Percentiles rank a stretch among this genome's conserved stretches.
phyloP scores from a whole-genome alignment of 805 yeast genomes.

The Tetrapisispora taiwanensis region DNA sequence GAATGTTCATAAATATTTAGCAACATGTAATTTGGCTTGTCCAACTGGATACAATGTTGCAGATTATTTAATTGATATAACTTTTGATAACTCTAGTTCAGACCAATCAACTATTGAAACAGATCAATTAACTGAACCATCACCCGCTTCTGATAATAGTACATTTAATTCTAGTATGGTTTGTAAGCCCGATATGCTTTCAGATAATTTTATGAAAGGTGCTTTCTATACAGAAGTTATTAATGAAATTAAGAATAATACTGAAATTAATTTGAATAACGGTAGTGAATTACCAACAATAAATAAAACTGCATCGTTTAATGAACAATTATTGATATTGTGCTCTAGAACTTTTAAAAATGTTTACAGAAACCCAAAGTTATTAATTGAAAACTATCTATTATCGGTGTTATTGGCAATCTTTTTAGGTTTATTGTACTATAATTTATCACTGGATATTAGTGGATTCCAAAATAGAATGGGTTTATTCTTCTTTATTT shows the following conservation, averaged over 20 bases:
- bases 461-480: conserved; percentile 94
- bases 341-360: conserved; percentile 86
- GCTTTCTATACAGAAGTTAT: conserved; percentile 13
- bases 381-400: conserved; percentile 76
- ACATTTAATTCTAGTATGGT: neutral
- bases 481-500: conserved; percentile 83
- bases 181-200: conserved; percentile 11
- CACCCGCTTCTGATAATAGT: neutral
- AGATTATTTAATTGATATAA: conserved; percentile 83
- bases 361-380: conserved; percentile 81
- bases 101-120: neutral
- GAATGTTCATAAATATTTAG: conserved; percentile 66
- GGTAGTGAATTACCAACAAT: conserved; percentile 8
- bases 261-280: conserved; percentile 5
- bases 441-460: conserved; percentile 74
- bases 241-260: neutral
- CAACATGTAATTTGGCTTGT: conserved; percentile 64
- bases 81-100: conserved; percentile 42
- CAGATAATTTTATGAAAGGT: conserved; percentile 28
- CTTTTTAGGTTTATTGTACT: conserved; percentile 80
- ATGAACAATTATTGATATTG: conserved; percentile 59
- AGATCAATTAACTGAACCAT: conserved; percentile 1
- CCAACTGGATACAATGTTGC: conserved; percentile 91
- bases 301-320: conserved; percentile 40
- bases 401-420: conserved; percentile 67